Evolutionary conservation across 2,329 filamentous ascomycete species (phyloP).

Genomic region (Septoria linicola): DNA sequence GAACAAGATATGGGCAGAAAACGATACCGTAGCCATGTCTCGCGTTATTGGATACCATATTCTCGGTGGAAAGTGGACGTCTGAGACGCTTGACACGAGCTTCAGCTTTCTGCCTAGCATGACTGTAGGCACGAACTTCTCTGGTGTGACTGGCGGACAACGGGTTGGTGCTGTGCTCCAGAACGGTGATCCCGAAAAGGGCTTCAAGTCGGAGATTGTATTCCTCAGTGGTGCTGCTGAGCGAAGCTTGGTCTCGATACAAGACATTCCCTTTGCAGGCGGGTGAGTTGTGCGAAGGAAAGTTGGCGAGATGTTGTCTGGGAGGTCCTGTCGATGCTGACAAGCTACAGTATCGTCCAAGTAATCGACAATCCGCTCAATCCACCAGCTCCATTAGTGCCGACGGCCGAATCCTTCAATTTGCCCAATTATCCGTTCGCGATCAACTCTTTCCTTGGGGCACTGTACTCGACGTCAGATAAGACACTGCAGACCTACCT

Average conservation of each 20-base stretch:
- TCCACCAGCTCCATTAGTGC: slow-evolving; percentile 47
- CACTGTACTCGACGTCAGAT: slow-evolving; percentile 48
- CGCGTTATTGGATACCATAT: slow-evolving; percentile 22
- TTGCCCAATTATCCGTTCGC: slow-evolving; percentile 38
- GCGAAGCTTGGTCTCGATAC: slow-evolving; percentile 38
- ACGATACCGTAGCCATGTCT: slow-evolving; percentile 18
- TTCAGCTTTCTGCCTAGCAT: slow-evolving; percentile 49
- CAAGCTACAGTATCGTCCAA: slow-evolving; percentile 50
- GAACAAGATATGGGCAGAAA: slow-evolving; percentile 16
- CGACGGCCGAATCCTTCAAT: slow-evolving; percentile 39
- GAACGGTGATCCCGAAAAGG: slow-evolving; percentile 18
- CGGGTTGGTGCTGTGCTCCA: slow-evolving; percentile 43
- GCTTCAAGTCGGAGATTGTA: slow-evolving; percentile 35
- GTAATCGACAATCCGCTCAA: slow-evolving; percentile 54
- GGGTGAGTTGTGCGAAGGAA: slow-evolving; percentile 54
- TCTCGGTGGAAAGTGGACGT: slow-evolving; percentile 17
- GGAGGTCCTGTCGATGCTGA: not conserved
- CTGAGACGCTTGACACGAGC: slow-evolving; percentile 19
- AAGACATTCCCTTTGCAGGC: slow-evolving; percentile 38
- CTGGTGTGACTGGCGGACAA: slow-evolving; percentile 54
- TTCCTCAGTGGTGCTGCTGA: slow-evolving; percentile 45
- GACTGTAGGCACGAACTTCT: slow-evolving; percentile 45
- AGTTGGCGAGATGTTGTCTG: too few species aligned
- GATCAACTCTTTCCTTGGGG: slow-evolving; percentile 49
- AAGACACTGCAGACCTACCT: slow-evolving; percentile 27